These are phyloP conservation scores for Tieghemiomyces parasiticus DNA, from an alignment of 192 early-diverging fungal species.

Conservation along the genomic window DNA sequence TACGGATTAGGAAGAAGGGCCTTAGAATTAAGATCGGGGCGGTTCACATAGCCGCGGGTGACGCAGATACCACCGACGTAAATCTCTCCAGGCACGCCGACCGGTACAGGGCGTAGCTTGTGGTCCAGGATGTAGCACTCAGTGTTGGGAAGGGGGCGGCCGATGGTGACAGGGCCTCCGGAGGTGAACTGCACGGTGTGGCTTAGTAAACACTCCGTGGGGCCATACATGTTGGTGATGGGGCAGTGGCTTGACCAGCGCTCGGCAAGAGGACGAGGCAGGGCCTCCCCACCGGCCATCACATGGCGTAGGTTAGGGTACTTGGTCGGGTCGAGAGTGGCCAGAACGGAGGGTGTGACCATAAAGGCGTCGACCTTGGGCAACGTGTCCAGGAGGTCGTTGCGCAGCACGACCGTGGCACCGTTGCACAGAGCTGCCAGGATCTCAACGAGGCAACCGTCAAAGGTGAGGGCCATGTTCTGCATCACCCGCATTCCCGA, in stretches of 20 bases:
- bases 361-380: neutral
- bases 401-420: neutral
- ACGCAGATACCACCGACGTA: slow-evolving; percentile 14
- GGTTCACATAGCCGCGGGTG: neutral
- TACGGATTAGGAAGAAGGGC: neutral
- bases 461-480: neutral
- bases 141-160: slow-evolving; percentile 14
- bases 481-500: neutral
- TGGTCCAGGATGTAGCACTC: slow-evolving; percentile 18
- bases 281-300: neutral
- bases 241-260: neutral
- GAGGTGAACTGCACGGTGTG: neutral
- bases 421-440: neutral
- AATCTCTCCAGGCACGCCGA: slow-evolving; percentile 20
- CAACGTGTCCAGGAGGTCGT: neutral
- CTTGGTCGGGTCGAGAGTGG: neutral
- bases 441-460: neutral
- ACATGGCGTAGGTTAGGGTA: neutral
- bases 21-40: neutral
- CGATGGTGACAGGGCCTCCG: slow-evolving; percentile 14
- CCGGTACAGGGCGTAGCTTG: slow-evolving; percentile 11
- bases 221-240: neutral
- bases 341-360: neutral
- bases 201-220: neutral
- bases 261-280: neutral